A percentile compares a stretch with the other conserved stretches of the same genome.
phyloP scores from a whole-genome alignment of 495 filamentous ascomycete species.

The Letharia columbiana region DNA sequence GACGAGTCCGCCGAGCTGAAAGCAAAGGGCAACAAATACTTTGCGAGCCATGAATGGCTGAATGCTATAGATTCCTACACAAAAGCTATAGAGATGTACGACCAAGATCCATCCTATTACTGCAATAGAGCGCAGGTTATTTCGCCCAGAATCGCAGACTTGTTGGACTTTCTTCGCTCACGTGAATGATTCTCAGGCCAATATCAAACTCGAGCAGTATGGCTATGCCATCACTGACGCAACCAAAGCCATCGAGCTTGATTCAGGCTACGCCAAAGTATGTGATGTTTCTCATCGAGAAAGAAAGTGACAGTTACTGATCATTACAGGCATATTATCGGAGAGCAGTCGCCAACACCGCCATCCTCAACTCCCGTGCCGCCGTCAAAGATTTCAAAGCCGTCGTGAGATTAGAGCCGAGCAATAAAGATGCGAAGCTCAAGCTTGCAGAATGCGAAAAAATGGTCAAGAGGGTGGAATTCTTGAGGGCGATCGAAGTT shows the following conservation, averaged over 20 bases:
- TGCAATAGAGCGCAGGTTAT: constrained; percentile 86
- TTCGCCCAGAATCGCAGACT: constrained; percentile 10
- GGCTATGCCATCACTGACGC: constrained; percentile 90
- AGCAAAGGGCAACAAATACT: constrained; percentile 89
- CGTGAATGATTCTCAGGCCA: constrained; percentile 45
- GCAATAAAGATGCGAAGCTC: constrained; percentile 81
- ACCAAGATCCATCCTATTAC: constrained; percentile 79
- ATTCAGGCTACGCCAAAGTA: constrained; percentile 82
- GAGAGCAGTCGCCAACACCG: constrained; percentile 80
- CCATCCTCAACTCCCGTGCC: constrained; percentile 77
- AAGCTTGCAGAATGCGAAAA: constrained; percentile 90
- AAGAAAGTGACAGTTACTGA: neutral
- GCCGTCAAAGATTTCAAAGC: constrained; percentile 88
- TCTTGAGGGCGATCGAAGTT: constrained; percentile 90
- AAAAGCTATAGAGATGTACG: constrained; percentile 80
- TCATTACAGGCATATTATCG: constrained; percentile 79
- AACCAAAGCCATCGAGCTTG: constrained; percentile 85
- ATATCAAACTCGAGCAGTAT: constrained; percentile 93
- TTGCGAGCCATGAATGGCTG: constrained; percentile 79
- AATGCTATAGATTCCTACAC: constrained; percentile 78
- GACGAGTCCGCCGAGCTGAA: constrained; percentile 75
- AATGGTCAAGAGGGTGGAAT: constrained; percentile 79
- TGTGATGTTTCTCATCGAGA: neutral
- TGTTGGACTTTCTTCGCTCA: constrained; percentile 2
- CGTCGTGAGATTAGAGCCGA: constrained; percentile 76